Base-by-base conservation (phyloP, 768 basidiomycete genomes). In the Amanita pseudoporphyria region DNA sequence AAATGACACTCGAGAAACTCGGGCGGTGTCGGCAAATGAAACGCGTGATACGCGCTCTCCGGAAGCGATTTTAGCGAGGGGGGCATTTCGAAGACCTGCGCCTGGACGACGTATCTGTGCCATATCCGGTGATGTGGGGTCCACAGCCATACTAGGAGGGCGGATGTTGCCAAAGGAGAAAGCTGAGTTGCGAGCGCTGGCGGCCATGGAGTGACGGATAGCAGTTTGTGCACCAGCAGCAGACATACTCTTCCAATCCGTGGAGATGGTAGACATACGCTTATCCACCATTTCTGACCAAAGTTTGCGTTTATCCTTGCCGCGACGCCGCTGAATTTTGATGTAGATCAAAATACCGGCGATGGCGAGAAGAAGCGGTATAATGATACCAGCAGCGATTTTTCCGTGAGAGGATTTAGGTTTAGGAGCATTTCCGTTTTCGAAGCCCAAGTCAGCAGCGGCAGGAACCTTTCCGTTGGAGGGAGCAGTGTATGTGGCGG, bases 211-310 rank as follows among this genome's bases (percentile, higher is more conserved):
- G 56, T 72, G 74, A 52, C 87, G 77, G 54, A 91, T 82, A 9
- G 85, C 88, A 30, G 81, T 84, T 18, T 71, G 69, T 1, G 87
- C 88, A 42, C 85, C 87, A 3, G 77, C 81, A 5, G 71, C 68
- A 6, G 82, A 77, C 56, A 88, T 79, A 38, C 74, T 72, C 62
- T 82, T 83, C 87, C 87, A 90, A 58, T 88, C 84, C 16, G 73
- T 67, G 5, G 80, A 82, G 55, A 89, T 86, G 43, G 82, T 85
- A 2, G 80, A 83, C 87, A 91, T 89, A 62, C 87, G 83, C 63
- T 79, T 80, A 67, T 91, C 87, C 62, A 91, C 63, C 9, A 70
- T 75, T 60, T 81, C 73, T 35, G 74, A 79, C 71, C 78, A 91
- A 18, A 71, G 71, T 62, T 67, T 73, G 58, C 76, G 71, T 61